Percentiles rank a stretch among this genome's conserved stretches.
phyloP scores from a whole-genome alignment of 495 filamentous ascomycete genomes.

The Pseudoneurospora amorphoporcata region DNA sequence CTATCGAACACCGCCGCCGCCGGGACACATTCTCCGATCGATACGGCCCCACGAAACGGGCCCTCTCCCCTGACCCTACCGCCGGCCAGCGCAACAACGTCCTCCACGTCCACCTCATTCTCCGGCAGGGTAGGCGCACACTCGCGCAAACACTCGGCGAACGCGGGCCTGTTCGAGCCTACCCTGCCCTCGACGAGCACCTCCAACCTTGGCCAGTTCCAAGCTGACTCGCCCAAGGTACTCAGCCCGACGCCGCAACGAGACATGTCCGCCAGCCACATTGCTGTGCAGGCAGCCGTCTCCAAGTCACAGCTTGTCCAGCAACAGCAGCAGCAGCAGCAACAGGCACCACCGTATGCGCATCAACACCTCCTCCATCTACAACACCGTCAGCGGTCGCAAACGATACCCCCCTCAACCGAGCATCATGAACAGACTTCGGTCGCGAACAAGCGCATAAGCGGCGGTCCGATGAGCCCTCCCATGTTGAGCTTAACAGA shows the following conservation, averaged over 20 bases:
- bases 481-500: slow-evolving; percentile 46
- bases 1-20: slow-evolving; percentile 23
- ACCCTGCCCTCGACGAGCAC: slow-evolving; percentile 59
- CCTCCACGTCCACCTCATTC: slow-evolving; percentile 14
- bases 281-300: slow-evolving; percentile 85
- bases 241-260: slow-evolving; percentile 35
- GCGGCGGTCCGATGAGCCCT: slow-evolving; percentile 42
- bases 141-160: slow-evolving; percentile 51
- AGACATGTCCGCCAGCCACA: slow-evolving; percentile 60
- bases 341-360: slow-evolving; percentile 28
- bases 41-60: slow-evolving; percentile 22
- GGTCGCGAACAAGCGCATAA: slow-evolving; percentile 28
- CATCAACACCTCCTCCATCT: slow-evolving; percentile 28
- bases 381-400: slow-evolving; percentile 57
- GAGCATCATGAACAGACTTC: slow-evolving; percentile 22
- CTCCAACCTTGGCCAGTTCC: slow-evolving; percentile 43
- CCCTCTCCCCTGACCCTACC: slow-evolving; percentile 34
- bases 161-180: slow-evolving; percentile 84
- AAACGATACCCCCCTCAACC: slow-evolving; percentile 46
- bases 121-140: slow-evolving; percentile 23
- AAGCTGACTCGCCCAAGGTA: slow-evolving; percentile 20
- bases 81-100: slow-evolving; percentile 15
- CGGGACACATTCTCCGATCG: slow-evolving; percentile 20
- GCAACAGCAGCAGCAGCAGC: slow-evolving; percentile 42
- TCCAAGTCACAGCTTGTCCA: slow-evolving; percentile 29